Conservation (phyloP, 2,329 filamentous ascomycete genomes). For the Hypoxylon sp. region DNA sequence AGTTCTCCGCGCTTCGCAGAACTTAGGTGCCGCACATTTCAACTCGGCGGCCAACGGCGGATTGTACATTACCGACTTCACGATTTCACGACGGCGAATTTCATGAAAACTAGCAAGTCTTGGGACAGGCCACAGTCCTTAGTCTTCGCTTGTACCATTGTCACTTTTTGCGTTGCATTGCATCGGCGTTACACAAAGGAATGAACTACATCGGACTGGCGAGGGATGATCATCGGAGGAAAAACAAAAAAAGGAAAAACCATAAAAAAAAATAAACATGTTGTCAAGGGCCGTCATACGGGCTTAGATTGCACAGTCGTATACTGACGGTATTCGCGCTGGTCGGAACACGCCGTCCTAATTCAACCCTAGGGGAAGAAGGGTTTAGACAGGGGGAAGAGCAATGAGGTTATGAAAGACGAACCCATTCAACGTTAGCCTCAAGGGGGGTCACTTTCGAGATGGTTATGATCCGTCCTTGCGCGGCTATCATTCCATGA, state of each 20-base stretch:
- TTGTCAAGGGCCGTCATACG: slow-evolving; percentile 39
- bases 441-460: slow-evolving; percentile 7
- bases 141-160: slow-evolving; percentile 43
- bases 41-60: slow-evolving; percentile 19
- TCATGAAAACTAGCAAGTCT: slow-evolving; percentile 20
- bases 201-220: slow-evolving; percentile 39
- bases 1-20: slow-evolving; percentile 30
- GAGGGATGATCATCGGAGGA: slow-evolving; percentile 32
- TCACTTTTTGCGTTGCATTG: slow-evolving; percentile 57
- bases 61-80: slow-evolving; percentile 42
- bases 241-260: slow-evolving; percentile 36
- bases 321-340: slow-evolving; percentile 52
- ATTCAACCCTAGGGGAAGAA: slow-evolving; percentile 37
- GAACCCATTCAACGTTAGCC: not conserved
- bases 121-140: slow-evolving; percentile 21
- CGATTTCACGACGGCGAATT: slow-evolving; percentile 43
- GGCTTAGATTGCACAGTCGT: slow-evolving; percentile 45
- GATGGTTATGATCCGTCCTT: slow-evolving; percentile 15
- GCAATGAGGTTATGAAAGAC: slow-evolving; percentile 1
- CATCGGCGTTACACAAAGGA: slow-evolving; percentile 61
- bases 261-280: slow-evolving; percentile 45
- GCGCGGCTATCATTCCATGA: slow-evolving; percentile 19
- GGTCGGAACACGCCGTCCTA: slow-evolving; percentile 53
- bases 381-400: slow-evolving; percentile 15
- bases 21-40: not conserved